These are phyloP conservation scores for Rhizopus delemar DNA, from an alignment of 371 early-diverging fungal species.

Conservation along the genomic window DNA sequence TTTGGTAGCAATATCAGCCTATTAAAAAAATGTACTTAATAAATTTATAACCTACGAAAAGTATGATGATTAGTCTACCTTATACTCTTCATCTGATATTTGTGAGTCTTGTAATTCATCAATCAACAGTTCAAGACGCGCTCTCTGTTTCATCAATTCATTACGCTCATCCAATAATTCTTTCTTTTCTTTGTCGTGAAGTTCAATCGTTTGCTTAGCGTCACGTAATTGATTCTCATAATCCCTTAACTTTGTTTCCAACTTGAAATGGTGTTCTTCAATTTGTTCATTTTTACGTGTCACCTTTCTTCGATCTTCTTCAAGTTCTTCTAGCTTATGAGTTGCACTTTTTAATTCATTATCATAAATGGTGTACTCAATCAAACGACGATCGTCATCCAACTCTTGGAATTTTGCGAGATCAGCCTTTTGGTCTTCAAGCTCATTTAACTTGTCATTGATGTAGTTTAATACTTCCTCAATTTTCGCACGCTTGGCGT, in stretches of 20 bases:
- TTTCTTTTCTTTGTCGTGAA: conserved; percentile 57
- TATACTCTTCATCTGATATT: conserved; percentile 46
- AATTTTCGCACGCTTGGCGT: conserved; percentile 88
- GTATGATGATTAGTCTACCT: conserved; percentile 17
- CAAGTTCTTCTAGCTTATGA: conserved; percentile 72
- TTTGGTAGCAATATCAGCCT: conserved; percentile 44
- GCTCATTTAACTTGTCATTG: conserved; percentile 84
- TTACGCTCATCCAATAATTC: conserved; percentile 60
- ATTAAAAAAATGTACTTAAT: neutral
- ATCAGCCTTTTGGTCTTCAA: conserved; percentile 94
- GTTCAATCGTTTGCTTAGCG: conserved; percentile 45
- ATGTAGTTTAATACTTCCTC: conserved; percentile 86
- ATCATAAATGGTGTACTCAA: conserved; percentile 91
- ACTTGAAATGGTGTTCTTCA: conserved; percentile 24
- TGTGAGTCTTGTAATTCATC: conserved; percentile 58
- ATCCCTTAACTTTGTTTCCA: neutral
- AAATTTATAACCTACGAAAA: too few species aligned
- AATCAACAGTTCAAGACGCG: conserved; percentile 58
- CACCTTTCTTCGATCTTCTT: conserved; percentile 50
- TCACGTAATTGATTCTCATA: conserved; percentile 34
- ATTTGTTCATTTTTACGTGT: conserved; percentile 19
- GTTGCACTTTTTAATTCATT: conserved; percentile 84
- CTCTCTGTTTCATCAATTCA: conserved; percentile 53
- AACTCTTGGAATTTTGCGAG: conserved; percentile 81
- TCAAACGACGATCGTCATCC: conserved; percentile 83